Evolutionary conservation across 441 rosid species (phyloP).

Genomic region (Lepidium campestre): DNA sequence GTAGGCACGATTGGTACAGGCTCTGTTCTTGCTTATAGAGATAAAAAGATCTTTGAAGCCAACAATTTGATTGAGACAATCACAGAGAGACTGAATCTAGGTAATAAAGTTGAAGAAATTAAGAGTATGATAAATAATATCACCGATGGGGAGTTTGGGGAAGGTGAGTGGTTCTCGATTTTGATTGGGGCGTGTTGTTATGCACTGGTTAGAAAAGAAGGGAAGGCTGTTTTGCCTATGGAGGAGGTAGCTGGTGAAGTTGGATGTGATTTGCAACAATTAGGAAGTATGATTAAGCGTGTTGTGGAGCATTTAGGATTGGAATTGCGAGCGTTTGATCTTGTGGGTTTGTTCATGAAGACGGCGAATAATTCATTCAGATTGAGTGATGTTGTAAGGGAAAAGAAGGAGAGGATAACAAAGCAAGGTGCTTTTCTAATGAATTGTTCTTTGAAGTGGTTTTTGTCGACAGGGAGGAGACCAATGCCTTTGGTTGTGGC

Average conservation of each 20-base stretch:
- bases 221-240: constrained; percentile 40
- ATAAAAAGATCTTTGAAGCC: constrained; percentile 63
- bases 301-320: constrained; percentile 50
- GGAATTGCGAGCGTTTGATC: constrained; percentile 50
- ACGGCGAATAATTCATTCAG: constrained; percentile 29
- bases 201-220: constrained; percentile 42
- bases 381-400: constrained; percentile 33
- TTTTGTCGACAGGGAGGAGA: constrained; percentile 64
- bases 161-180: constrained; percentile 68
- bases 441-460: constrained; percentile 79
- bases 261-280: constrained; percentile 52
- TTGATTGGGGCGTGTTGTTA: constrained; percentile 72
- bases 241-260: constrained; percentile 41
- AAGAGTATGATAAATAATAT: constrained; percentile 42
- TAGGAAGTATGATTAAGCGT: constrained; percentile 66
- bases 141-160: constrained; percentile 65
- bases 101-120: constrained; percentile 23
- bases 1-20: constrained; percentile 63
- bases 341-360: constrained; percentile 46
- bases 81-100: constrained; percentile 30
- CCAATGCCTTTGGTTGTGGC: constrained; percentile 76
- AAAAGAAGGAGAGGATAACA: constrained; percentile 38
- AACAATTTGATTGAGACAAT: constrained; percentile 40
- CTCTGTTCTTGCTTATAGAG: constrained; percentile 40
- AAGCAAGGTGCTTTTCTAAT: constrained; percentile 71